phyloP scores from a whole-genome alignment of 441 rosid genomes.

The Pelargonium myrrhifolium region DNA sequence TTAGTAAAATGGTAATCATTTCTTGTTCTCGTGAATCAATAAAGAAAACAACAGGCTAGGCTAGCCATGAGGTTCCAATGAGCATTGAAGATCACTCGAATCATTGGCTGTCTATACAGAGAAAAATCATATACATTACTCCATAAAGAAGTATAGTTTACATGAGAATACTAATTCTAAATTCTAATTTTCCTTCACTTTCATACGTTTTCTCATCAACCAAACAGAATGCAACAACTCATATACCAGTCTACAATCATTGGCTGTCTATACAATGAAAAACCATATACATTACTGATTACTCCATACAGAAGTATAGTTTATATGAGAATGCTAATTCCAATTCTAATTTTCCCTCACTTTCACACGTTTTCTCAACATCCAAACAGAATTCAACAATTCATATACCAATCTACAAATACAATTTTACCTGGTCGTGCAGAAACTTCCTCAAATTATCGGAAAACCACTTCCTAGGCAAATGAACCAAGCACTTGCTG shows the following conservation, averaged over 20 bases:
- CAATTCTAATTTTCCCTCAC: neutral
- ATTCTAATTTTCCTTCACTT: neutral
- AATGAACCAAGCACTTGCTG: constrained; percentile 72
- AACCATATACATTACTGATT: too few species aligned
- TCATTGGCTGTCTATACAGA: neutral
- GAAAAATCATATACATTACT: too few species aligned
- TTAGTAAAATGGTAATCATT: too few species aligned
- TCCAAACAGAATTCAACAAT: neutral
- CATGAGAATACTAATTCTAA: neutral
- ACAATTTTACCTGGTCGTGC: constrained; percentile 40
- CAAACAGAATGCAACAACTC: neutral
- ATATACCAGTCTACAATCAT: neutral
- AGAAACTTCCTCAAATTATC: constrained; percentile 58
- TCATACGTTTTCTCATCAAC: neutral
- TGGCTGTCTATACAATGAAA: too few species aligned
- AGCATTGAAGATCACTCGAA: neutral
- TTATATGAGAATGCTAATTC: too few species aligned
- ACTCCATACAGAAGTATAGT: too few species aligned
- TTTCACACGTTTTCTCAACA: neutral
- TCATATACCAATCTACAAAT: constrained; percentile 2
- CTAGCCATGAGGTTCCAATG: too few species aligned
- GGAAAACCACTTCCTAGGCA: constrained; percentile 61
- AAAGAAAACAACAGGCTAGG: too few species aligned
- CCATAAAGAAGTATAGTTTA: too few species aligned
- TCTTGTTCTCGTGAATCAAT: too few species aligned